Evolutionary conservation across 805 yeast species (phyloP).

Genomic region (Blastobotrys chiropterorum): DNA sequence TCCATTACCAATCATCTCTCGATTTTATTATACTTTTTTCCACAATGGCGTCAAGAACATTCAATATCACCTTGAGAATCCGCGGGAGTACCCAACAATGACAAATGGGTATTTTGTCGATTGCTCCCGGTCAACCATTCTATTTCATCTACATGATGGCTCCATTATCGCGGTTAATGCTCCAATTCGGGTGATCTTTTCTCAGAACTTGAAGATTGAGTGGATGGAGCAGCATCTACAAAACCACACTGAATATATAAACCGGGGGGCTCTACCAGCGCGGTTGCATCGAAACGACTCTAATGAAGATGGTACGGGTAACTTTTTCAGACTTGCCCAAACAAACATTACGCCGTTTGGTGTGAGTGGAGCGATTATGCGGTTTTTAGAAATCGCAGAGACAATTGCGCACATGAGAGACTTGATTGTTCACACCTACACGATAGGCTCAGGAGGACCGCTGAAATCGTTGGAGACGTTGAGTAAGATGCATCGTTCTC

Average conservation of each 20-base stretch:
- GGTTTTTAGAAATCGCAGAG: slow-evolving; percentile 70
- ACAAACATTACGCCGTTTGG: slow-evolving; percentile 48
- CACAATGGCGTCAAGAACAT: slow-evolving; percentile 46
- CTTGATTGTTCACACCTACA: slow-evolving; percentile 50
- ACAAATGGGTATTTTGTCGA: slow-evolving; percentile 51
- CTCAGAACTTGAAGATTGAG: slow-evolving; percentile 58
- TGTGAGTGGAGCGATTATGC: slow-evolving; percentile 55
- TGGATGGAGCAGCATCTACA: slow-evolving; percentile 58
- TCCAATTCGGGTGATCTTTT: slow-evolving; percentile 54
- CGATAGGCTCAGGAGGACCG: slow-evolving; percentile 22
- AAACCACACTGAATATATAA: slow-evolving; percentile 36
- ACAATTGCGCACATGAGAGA: slow-evolving; percentile 67
- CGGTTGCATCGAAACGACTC: slow-evolving; percentile 3
- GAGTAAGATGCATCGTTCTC: neutral
- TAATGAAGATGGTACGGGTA: slow-evolving; percentile 6
- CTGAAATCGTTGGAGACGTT: slow-evolving; percentile 21
- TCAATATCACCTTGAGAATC: slow-evolving; percentile 40
- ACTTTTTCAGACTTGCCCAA: slow-evolving; percentile 9
- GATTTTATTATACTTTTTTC: slow-evolving; percentile 49
- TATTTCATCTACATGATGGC: slow-evolving; percentile 61
- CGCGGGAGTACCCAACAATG: slow-evolving; percentile 48
- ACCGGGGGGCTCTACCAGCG: slow-evolving; percentile 11
- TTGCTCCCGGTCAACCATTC: slow-evolving; percentile 43
- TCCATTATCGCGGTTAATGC: slow-evolving; percentile 60
- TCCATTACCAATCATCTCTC: slow-evolving; percentile 57